Conservation (phyloP, 768 basidiomycete species). For the Termitomyces sp. region DNA sequence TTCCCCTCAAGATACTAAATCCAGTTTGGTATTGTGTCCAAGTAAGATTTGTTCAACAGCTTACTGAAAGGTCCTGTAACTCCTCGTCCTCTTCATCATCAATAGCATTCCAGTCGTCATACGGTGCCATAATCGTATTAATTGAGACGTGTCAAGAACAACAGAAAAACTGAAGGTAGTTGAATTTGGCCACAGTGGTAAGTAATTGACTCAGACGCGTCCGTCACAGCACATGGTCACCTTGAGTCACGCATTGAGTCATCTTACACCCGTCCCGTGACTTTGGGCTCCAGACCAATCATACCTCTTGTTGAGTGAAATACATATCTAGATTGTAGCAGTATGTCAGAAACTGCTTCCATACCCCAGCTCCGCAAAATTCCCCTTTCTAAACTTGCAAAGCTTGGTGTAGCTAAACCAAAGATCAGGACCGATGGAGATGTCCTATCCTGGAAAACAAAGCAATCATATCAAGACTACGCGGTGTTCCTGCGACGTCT, state of each 20-base stretch:
- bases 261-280: not conserved
- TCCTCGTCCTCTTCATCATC: conserved; percentile 85
- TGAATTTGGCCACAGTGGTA: not conserved
- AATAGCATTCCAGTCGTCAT: conserved; percentile 76
- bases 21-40: not conserved
- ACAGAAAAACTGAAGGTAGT: not conserved
- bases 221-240: conserved; percentile 10
- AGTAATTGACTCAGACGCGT: conserved; percentile 5
- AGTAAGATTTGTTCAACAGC: conserved; percentile 8
- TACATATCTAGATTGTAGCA: not conserved
- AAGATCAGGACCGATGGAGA: conserved; percentile 73
- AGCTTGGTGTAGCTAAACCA: conserved; percentile 30
- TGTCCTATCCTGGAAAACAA: conserved; percentile 65
- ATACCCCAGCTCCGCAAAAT: conserved; percentile 25
- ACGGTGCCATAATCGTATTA: conserved; percentile 43
- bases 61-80: conserved; percentile 63
- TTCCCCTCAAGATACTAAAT: conserved; percentile 63
- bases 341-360: conserved; percentile 5
- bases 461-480: conserved; percentile 71
- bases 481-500: conserved; percentile 70
- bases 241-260: conserved; percentile 7
- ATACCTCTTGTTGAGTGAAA: not conserved
- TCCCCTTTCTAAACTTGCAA: conserved; percentile 11
- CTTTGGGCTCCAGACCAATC: not conserved
- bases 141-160: not conserved